Evolutionary conservation across 2,329 filamentous ascomycete species (phyloP), one percentile per base, ranked within the genome.

Genomic region (Beauveria sp.): DNA sequence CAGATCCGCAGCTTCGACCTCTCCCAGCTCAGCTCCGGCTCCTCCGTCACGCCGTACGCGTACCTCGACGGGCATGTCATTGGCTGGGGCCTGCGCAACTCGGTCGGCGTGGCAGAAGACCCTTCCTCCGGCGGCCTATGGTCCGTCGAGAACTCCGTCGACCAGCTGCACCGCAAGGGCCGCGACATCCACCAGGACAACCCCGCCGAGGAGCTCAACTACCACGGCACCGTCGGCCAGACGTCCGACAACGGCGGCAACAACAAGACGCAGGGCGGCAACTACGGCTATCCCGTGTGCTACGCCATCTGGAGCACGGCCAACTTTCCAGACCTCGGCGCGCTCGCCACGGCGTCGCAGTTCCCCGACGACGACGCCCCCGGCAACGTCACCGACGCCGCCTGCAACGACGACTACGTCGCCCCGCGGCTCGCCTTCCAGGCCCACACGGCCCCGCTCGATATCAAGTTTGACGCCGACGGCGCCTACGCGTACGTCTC

Each of bases 151-250:
- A 91, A 91, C 72, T 87, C 83, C 2, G 84, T 84, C 9, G 88
- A 91, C 70, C 72, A 88, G 43, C 77, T 90, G 18, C 72, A 73
- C 16, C 79, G 88, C 37, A 72, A 79, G 53, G 82, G 80, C 10
- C 65, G 77, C n/a, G 84, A 88, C 63, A 80, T 90, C 50, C 84
- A 88, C 65, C 71, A 83, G 63, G 78, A 89, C 67, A 91, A 91
- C 67, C 88, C 88, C 0, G 88, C 80, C 18, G 89, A 91, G 69
- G 86, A 91, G 72, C 73, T 92, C 70, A 91, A 91, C 71, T 90
- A 84, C 70, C 83, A 88, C 63, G 88, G 88, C 3, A 81, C 79
- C 61, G 75, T 89, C 52, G 71, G 72, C 63, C 67, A 71, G 16
- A 10, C 37, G 37, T 12, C 37, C 37, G 37, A 10, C 40, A n/a